Percentiles rank a stretch among this genome's conserved stretches.
Conservation (phyloP, 208 protist species). For the Herpetomonas samuelpessoai region DNA sequence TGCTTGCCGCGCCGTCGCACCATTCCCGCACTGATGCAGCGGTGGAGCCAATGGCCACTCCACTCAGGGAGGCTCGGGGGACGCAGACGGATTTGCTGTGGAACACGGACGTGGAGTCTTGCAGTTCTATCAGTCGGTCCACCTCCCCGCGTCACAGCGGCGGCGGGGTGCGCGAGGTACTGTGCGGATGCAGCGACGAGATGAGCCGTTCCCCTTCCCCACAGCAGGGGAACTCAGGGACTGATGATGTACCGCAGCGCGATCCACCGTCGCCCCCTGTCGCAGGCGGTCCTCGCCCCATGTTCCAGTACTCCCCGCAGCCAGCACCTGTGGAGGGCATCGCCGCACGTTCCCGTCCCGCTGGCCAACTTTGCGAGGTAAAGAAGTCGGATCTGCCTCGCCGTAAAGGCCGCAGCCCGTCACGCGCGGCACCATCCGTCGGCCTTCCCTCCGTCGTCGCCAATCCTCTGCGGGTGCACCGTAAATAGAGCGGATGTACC, state of each 20-base stretch:
- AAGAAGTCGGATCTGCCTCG: background rate
- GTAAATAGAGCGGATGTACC: too few species aligned
- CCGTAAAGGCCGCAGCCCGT: background rate
- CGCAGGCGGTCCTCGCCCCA: background rate
- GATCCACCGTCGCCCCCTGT: background rate
- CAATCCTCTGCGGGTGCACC: background rate
- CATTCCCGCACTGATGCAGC: background rate
- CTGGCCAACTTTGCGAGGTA: background rate
- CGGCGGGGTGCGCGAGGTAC: background rate
- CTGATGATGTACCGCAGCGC: background rate
- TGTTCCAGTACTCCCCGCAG: background rate
- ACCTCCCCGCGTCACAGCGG: background rate
- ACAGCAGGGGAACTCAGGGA: background rate
- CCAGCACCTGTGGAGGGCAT: background rate
- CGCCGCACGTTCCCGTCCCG: background rate
- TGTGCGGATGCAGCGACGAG: background rate
- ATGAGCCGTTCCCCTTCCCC: background rate
- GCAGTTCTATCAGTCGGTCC: background rate
- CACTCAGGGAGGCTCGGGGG: too few species aligned
- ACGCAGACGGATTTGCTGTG: slow-evolving; percentile 16
- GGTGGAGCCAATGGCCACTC: too few species aligned
- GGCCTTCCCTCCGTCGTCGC: background rate
- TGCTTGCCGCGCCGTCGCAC: background rate
- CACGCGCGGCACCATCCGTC: background rate
- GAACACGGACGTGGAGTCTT: slow-evolving; percentile 13